phyloP scores from a whole-genome alignment of 2,329 filamentous ascomycete species.

The Aspergillus persii region DNA sequence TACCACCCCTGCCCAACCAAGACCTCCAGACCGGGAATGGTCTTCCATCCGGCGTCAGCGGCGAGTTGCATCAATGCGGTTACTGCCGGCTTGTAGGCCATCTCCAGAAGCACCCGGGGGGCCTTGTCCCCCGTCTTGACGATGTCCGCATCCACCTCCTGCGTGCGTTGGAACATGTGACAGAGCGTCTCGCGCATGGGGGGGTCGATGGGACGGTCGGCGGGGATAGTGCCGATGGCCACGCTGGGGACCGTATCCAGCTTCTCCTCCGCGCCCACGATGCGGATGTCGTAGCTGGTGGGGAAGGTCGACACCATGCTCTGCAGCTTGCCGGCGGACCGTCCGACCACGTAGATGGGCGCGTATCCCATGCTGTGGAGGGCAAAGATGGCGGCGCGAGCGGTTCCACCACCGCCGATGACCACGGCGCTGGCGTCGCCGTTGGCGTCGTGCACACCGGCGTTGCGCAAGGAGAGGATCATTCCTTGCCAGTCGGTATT shows the following conservation, averaged over 20 bases:
- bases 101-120: conserved; percentile 73
- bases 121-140: conserved; percentile 36
- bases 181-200: conserved; percentile 65
- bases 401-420: conserved; percentile 87
- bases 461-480: conserved; percentile 70
- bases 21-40: conserved; percentile 83
- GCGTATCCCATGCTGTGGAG: conserved; percentile 78
- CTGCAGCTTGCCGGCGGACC: conserved; percentile 67
- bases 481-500: conserved; percentile 98
- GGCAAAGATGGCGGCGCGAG: conserved; percentile 85
- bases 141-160: conserved; percentile 47
- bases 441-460: conserved; percentile 55
- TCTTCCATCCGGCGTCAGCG: conserved; percentile 72
- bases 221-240: conserved; percentile 87
- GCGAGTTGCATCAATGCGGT: conserved; percentile 86
- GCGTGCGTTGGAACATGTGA: conserved; percentile 48
- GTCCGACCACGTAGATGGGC: conserved; percentile 83
- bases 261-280: conserved; percentile 57
- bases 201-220: conserved; percentile 76
- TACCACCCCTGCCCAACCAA: conserved; percentile 80
- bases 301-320: conserved; percentile 72
- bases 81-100: conserved; percentile 89
- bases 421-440: conserved; percentile 64
- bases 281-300: conserved; percentile 64
- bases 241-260: conserved; percentile 61